Conservation (phyloP, 768 basidiomycete genomes). For the Macrocybe gigantea region DNA sequence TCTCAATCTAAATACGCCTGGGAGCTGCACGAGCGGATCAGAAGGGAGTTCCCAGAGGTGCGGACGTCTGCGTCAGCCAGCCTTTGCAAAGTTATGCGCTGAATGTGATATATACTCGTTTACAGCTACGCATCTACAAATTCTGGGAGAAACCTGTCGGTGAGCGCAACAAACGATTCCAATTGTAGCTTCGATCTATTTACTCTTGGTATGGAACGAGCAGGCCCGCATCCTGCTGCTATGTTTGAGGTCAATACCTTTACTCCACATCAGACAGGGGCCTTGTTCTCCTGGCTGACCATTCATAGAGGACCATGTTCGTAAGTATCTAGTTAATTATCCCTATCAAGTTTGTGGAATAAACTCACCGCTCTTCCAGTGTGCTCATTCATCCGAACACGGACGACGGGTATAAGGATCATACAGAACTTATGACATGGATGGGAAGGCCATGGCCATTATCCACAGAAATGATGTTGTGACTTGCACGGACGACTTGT, state of each 20-base stretch:
- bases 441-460: constrained; percentile 61
- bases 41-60: constrained; percentile 68
- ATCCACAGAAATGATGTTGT: constrained; percentile 33
- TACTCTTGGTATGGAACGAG: background rate
- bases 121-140: constrained; percentile 52
- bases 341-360: background rate
- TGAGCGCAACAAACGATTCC: constrained; percentile 17
- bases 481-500: background rate
- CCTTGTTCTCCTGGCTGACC: constrained; percentile 64
- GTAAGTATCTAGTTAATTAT: constrained; percentile 32
- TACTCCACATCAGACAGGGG: constrained; percentile 62
- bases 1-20: constrained; percentile 41
- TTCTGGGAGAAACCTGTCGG: constrained; percentile 63
- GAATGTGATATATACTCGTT: background rate
- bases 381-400: constrained; percentile 74
- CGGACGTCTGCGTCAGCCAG: background rate
- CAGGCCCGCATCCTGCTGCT: constrained; percentile 61
- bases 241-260: constrained; percentile 73
- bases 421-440: constrained; percentile 61
- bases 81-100: too few species aligned
- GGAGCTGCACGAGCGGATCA: constrained; percentile 53
- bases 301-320: constrained; percentile 68
- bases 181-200: too few species aligned
- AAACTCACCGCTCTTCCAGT: constrained; percentile 24
- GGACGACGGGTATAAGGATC: constrained; percentile 46